Percentiles rank a stretch among this genome's conserved stretches.
Conservation (phyloP, 352 stramenopile genomes). For the Phytopythium delawarense region DNA sequence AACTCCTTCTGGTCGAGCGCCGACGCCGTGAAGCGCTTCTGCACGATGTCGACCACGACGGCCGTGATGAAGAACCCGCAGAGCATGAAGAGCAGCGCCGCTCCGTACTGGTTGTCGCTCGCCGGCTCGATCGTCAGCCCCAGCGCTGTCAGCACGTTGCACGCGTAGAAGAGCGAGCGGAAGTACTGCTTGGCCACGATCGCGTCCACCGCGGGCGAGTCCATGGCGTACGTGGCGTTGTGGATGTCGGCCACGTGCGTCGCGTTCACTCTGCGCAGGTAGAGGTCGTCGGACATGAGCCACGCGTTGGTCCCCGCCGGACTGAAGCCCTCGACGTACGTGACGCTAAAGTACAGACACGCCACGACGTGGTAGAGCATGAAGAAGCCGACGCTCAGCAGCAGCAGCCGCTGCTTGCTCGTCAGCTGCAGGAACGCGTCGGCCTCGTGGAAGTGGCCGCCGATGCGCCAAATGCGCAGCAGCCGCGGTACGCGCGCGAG, state of each 20-base stretch:
- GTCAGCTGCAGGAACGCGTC: constrained; percentile 41
- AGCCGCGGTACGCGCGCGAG: constrained; percentile 31
- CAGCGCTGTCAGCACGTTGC: constrained; percentile 49
- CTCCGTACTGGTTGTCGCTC: constrained; percentile 42
- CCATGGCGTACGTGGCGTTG: constrained; percentile 15
- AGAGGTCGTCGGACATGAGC: constrained; percentile 49
- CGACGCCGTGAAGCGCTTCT: constrained; percentile 73
- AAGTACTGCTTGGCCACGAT: constrained; percentile 54
- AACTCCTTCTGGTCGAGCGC: constrained; percentile 75
- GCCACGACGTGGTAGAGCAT: constrained; percentile 59
- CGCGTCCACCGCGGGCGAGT: constrained; percentile 15
- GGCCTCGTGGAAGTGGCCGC: constrained; percentile 37
- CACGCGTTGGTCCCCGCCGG: constrained; percentile 20
- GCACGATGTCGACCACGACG: constrained; percentile 68
- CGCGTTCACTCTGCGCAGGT: constrained; percentile 28
- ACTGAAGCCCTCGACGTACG: constrained; percentile 62
- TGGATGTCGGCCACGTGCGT: constrained; percentile 23
- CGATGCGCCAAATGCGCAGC: constrained; percentile 30
- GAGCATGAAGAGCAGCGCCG: constrained; percentile 61
- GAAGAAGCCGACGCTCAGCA: constrained; percentile 42
- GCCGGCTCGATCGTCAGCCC: constrained; percentile 45
- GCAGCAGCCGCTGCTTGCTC: constrained; percentile 41
- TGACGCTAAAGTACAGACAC: constrained; percentile 57
- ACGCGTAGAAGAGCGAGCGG: constrained; percentile 55
- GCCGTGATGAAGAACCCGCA: constrained; percentile 73